A percentile compares a stretch with the other conserved stretches of the same genome.
phyloP scores from a whole-genome alignment of 2,329 filamentous ascomycete genomes.

The Sphaceloma murrayae region DNA sequence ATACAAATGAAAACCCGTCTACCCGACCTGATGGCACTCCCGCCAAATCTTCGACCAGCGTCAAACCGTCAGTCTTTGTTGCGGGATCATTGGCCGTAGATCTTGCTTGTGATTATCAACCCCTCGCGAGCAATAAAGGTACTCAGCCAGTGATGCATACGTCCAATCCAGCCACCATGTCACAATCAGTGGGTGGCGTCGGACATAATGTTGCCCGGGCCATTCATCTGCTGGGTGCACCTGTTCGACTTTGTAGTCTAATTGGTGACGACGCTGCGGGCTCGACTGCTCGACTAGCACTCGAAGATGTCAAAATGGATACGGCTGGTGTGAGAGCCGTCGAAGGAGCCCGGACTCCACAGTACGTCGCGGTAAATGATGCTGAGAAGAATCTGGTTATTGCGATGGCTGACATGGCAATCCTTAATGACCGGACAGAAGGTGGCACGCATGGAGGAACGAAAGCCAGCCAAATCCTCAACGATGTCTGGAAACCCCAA shows the following conservation, averaged over 20 bases:
- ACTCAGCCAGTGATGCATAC: constrained; percentile 53
- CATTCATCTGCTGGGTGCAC: constrained; percentile 57
- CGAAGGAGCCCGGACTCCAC: constrained; percentile 60
- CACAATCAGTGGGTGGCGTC: constrained; percentile 79
- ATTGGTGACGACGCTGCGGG: constrained; percentile 74
- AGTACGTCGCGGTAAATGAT: constrained; percentile 88
- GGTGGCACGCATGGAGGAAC: constrained; percentile 30
- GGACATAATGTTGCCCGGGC: constrained; percentile 86
- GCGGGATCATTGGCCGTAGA: constrained; percentile 87
- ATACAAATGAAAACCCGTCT: no score
- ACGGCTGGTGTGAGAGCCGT: constrained; percentile 50
- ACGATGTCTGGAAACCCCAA: constrained; percentile 49
- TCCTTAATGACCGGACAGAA: constrained; percentile 48
- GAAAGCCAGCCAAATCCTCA: background rate
- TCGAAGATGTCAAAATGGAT: constrained; percentile 56
- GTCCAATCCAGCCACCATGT: constrained; percentile 76
- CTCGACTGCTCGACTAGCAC: constrained; percentile 56
- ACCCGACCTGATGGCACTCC: constrained; percentile 15
- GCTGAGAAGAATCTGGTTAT: constrained; percentile 71
- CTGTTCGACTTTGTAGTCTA: constrained; percentile 67
- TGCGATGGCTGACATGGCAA: constrained; percentile 92
- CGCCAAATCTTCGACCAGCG: no score
- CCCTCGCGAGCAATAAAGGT: constrained; percentile 35
- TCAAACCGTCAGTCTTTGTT: constrained; percentile 64
- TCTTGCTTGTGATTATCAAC: constrained; percentile 68